Conservation (phyloP, 1,284 basidiomycete species). For the Apiotrichum sp. region DNA sequence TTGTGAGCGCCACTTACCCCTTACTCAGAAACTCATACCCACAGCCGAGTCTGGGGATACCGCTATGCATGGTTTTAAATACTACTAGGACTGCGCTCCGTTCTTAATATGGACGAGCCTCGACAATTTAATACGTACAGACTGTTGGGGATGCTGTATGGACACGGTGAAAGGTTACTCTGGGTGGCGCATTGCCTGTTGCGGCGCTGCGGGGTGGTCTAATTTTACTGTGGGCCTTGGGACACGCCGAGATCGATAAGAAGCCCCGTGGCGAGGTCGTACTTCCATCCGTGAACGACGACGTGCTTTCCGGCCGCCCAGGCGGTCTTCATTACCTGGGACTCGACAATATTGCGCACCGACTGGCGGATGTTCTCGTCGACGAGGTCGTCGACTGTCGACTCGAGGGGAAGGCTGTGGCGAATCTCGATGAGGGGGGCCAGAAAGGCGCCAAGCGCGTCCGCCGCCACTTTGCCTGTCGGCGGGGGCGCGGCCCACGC, state of each 20-base stretch:
- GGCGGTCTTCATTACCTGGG: constrained; percentile 57
- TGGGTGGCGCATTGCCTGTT: too few relatives aligned
- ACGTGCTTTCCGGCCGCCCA: constrained; percentile 64
- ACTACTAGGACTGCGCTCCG: too few relatives aligned
- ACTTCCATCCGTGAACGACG: constrained; percentile 76
- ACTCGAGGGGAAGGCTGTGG: constrained; percentile 50
- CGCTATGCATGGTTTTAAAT: too few relatives aligned
- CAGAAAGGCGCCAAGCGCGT: constrained; percentile 63
- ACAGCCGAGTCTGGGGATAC: too few relatives aligned
- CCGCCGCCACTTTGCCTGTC: constrained; percentile 14
- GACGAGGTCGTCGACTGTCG: constrained; percentile 57
- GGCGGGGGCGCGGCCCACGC: constrained; percentile 50
- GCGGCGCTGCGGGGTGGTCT: too few relatives aligned
- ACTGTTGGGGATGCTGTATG: too few relatives aligned
- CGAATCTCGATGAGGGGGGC: constrained; percentile 61
- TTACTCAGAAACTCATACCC: too few relatives aligned
- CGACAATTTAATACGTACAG: too few relatives aligned
- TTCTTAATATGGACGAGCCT: too few relatives aligned
- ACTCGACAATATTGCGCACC: constrained; percentile 61
- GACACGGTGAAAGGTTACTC: too few relatives aligned
- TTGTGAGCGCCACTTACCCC: too few relatives aligned
- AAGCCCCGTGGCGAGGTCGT: constrained; percentile 64
- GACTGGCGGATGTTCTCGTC: constrained; percentile 70
- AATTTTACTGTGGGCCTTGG: constrained; percentile 5
- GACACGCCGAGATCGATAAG: constrained; percentile 62